Base-by-base conservation (phyloP, 140 eudicot species). In the Cichorium intybus region DNA sequence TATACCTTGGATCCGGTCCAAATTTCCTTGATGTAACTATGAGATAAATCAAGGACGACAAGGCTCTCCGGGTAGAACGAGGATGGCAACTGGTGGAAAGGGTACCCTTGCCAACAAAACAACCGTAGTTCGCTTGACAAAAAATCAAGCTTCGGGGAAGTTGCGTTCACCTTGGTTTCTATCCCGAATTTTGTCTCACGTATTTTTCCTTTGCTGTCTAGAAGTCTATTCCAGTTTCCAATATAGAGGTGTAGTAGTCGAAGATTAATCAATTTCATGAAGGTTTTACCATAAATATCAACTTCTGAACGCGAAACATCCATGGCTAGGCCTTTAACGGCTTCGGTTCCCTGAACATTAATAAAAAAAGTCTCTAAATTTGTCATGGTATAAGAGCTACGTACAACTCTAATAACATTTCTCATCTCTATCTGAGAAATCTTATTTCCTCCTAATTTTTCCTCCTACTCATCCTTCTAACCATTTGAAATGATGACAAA, bases 81-180 rank as follows among this genome's bases (percentile, higher is more conserved):
- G 1, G 57, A 6, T 20, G 80, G 80, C 68, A 75, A 50, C 49
- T 61, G 31, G 24, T 22, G 43, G 59, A 57, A 75, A 18, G 80
- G 80, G 71, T 68, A 75, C 60, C 75, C 80, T 9, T 52, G 75
- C 80, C 80, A 75, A 75, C 75, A 68, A 45, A 75, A 55, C 64
- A 68, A 23, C 58, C 70, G 56, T n/a, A 75, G 64, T 68, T 72
- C 54, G 20, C 26, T 28, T 2, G 75, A 72, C 62, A 78, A 43
- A 34, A 59, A 57, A 2, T 72, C 62, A 60, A 78, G 54, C 37
- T 35, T 46, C 54, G 12, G 33, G 5, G 79, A 56, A 12, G 68
- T 56, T 24, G 79, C 67, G 15, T 66, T 56, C 31, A 73, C 62
- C 68, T 66, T 73, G 24, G 78, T 73, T 46, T 73, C 78, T 31